Base-by-base conservation (phyloP, 139 green algal species). In the Raphidocelis subcapitata region DNA sequence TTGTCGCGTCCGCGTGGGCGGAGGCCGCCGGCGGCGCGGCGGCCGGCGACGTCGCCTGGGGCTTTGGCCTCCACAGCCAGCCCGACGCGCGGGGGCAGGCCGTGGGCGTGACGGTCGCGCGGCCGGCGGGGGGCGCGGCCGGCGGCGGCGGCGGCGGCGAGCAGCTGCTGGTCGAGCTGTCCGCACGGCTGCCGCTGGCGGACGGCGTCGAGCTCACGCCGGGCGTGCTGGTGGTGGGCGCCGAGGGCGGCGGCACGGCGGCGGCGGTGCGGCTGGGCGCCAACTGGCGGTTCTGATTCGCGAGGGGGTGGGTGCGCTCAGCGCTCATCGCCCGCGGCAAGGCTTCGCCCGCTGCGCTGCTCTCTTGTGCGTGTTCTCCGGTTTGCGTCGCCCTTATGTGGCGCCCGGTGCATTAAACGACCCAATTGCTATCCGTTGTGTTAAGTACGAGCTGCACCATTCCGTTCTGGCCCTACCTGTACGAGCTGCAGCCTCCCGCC, bases 1-100 rank as follows among this genome's bases (percentile, higher is more conserved):
- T 69, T 3, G 61, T 52, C 23, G 72, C 63, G 26, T 66, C 51
- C 23, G 72, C 63, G 23, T 78, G 72, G 72, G 72, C 72, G 29
- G 72, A 78, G 24, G 54, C 32, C 10, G 47, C 51, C 70, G 5
- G 5, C 24, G 28, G 12, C 3, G 3, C 46, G 72, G 26, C 18
- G 28, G 28, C 10, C 24, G 54, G 12, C 24, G 41, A 49, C 12
- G 8, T 31, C 0, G 63, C 62, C 36, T 78, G 72, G 72, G 72
- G 72, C 26, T 15, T 78, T 16, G 63, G 72, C 1, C 52, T 78
- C 35, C 69, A 65, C 63, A 62, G 24, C 10, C 62, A 56, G 36
- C 51, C 72, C 16, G 62, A 72, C 37, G 35, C 33, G 1, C 36
- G 62, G 32, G 72, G 63, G 1, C 12, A 62, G 31, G 72, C 71